Conservation (phyloP, 768 basidiomycete genomes). For the Calocybe cyanea region DNA sequence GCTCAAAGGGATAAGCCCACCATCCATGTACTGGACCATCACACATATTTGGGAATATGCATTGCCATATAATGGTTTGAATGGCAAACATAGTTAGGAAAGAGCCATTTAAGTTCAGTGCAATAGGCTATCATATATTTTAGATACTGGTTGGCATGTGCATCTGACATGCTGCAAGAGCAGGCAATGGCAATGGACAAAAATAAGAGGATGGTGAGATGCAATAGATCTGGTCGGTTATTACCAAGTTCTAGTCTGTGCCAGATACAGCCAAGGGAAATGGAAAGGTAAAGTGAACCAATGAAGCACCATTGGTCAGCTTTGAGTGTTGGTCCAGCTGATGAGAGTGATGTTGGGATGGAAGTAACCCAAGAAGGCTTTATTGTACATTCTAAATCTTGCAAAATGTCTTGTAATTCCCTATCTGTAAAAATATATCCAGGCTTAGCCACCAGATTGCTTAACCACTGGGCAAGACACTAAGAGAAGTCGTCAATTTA, state of each 20-base stretch:
- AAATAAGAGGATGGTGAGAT: slow-evolving; percentile 26
- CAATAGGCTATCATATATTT: slow-evolving; percentile 15
- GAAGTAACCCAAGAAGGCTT: slow-evolving; percentile 21
- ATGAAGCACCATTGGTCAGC: slow-evolving; percentile 33
- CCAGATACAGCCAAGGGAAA: slow-evolving; percentile 36
- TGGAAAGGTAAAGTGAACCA: slow-evolving; percentile 28
- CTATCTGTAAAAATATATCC: slow-evolving; percentile 4
- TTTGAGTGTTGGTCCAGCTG: slow-evolving; percentile 24
- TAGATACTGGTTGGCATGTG: slow-evolving; percentile 4
- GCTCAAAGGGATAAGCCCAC: slow-evolving; percentile 37
- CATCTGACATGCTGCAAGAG: slow-evolving; percentile 15
- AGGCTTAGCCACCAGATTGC: no score
- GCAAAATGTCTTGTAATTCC: slow-evolving; percentile 5
- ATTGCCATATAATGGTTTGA: slow-evolving; percentile 27
- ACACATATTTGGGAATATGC: slow-evolving; percentile 24
- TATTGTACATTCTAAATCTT: slow-evolving; percentile 7
- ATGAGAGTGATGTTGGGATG: slow-evolving; percentile 20
- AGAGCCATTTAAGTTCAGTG: slow-evolving; percentile 12
- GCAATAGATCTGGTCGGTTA: slow-evolving; percentile 25
- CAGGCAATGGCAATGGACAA: slow-evolving; percentile 26
- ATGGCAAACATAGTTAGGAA: slow-evolving; percentile 12
- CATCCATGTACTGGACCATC: slow-evolving; percentile 38
- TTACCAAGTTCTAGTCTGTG: slow-evolving; percentile 10
- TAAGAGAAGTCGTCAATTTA: no score
- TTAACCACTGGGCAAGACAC: no score